These are phyloP conservation scores for Erysimum cheiranthoides DNA, from an alignment of 345 rosid species.

Conservation along the genomic window DNA sequence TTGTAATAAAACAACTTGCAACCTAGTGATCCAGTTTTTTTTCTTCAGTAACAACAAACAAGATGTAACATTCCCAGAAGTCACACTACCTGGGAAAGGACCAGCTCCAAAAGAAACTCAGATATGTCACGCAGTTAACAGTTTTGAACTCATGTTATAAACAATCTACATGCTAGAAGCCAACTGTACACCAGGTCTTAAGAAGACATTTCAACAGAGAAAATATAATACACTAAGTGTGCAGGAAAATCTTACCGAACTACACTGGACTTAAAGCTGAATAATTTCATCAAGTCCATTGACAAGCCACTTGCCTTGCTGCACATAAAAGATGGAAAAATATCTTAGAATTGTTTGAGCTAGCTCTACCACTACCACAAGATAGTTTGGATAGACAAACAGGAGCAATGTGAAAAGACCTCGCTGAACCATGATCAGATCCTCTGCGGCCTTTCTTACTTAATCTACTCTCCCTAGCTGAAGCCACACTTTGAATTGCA, in stretches of 20 bases:
- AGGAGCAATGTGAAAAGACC: conserved; percentile 49
- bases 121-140: neutral
- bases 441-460: conserved; percentile 90
- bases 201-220: neutral
- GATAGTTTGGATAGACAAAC: neutral
- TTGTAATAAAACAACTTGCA: conserved; percentile 7
- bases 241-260: conserved; percentile 57
- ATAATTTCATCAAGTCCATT: conserved; percentile 86
- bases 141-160: conserved; percentile 11
- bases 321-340: conserved; percentile 28
- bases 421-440: conserved; percentile 67
- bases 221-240: conserved; percentile 13
- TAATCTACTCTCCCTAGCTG: conserved; percentile 85
- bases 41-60: conserved; percentile 13
- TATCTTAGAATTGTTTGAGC: neutral
- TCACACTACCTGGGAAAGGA: conserved; percentile 2
- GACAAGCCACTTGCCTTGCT: conserved; percentile 82
- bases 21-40: neutral
- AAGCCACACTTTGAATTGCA: conserved; percentile 85
- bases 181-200: neutral
- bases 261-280: conserved; percentile 80
- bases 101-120: conserved; percentile 16
- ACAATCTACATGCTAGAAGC: neutral
- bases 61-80: conserved; percentile 11
- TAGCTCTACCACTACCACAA: conserved; percentile 9